A percentile compares a stretch with the other conserved stretches of the same genome.
Conservation (phyloP, 768 basidiomycete genomes). For the Podaxis sp. region DNA sequence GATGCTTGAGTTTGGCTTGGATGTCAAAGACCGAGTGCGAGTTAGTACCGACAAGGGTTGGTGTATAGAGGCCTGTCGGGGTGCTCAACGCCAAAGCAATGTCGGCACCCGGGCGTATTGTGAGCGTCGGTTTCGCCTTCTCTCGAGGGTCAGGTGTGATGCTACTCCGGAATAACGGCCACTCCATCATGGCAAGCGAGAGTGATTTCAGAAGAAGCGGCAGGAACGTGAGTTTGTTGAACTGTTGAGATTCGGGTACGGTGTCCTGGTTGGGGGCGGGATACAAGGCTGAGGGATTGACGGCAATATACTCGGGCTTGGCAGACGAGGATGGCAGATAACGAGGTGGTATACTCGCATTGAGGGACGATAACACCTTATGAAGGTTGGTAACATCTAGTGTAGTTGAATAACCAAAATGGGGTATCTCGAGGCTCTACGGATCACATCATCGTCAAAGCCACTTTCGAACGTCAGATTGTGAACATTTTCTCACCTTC, state of each 20-base stretch:
- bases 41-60: slow-evolving; percentile 61
- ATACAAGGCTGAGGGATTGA: slow-evolving; percentile 40
- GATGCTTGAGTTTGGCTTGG: slow-evolving; percentile 57
- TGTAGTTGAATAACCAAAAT: slow-evolving; percentile 80
- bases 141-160: slow-evolving; percentile 46
- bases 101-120: slow-evolving; percentile 72
- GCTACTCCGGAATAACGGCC: slow-evolving; percentile 81
- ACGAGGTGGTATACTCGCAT: slow-evolving; percentile 66
- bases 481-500: slow-evolving; percentile 46
- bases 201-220: slow-evolving; percentile 85
- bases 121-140: slow-evolving; percentile 60
- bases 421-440: slow-evolving; percentile 83
- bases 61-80: slow-evolving; percentile 81
- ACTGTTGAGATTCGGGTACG: slow-evolving; percentile 55
- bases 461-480: not conserved
- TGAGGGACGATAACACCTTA: slow-evolving; percentile 60
- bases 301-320: slow-evolving; percentile 20
- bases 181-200: slow-evolving; percentile 74
- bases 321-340: slow-evolving; percentile 32
- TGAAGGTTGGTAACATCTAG: slow-evolving; percentile 75
- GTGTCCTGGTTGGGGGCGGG: slow-evolving; percentile 38
- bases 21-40: slow-evolving; percentile 57
- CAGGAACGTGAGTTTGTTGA: slow-evolving; percentile 72
- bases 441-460: slow-evolving; percentile 5
- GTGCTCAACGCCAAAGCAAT: slow-evolving; percentile 78